Evolutionary conservation across 495 filamentous ascomycete genomes (phyloP).

Genomic region (Annulohypoxylon moriforme): DNA sequence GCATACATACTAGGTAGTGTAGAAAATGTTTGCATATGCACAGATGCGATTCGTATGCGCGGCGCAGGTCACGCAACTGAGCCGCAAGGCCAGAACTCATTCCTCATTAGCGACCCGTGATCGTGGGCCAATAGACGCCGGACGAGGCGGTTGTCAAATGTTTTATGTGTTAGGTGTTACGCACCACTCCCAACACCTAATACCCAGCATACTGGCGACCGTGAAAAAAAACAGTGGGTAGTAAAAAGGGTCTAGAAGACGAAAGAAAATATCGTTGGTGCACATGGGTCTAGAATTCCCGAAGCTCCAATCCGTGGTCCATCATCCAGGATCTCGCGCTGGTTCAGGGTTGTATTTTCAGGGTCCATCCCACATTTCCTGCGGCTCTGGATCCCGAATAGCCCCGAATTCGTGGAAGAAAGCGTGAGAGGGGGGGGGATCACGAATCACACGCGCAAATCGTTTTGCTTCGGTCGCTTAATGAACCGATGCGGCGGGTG

Average conservation of each 20-base stretch:
- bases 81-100: conserved; percentile 37
- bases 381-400: conserved; percentile 42
- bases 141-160: not conserved
- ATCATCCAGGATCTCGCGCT: conserved; percentile 23
- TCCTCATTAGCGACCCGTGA: not conserved
- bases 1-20: not conserved
- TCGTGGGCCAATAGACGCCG: conserved; percentile 13
- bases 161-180: not conserved
- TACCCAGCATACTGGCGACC: not conserved
- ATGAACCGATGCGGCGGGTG: conserved; percentile 14
- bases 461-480: conserved; percentile 10
- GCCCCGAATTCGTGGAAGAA: conserved; percentile 30
- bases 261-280: conserved; percentile 15
- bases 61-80: conserved; percentile 29
- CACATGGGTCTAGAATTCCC: conserved; percentile 41
- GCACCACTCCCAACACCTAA: too few species aligned
- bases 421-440: conserved; percentile 19
- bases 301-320: conserved; percentile 24
- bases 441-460: conserved; percentile 24
- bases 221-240: conserved; percentile 24
- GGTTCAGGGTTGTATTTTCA: conserved; percentile 38
- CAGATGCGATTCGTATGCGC: not conserved
- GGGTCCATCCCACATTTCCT: conserved; percentile 43
- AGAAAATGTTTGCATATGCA: not conserved
- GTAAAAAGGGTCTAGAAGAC: conserved; percentile 26